Percentiles rank a stretch among this genome's conserved stretches.
Conservation (phyloP, 2,329 filamentous ascomycete genomes). For the Fonsecaea monophora region DNA sequence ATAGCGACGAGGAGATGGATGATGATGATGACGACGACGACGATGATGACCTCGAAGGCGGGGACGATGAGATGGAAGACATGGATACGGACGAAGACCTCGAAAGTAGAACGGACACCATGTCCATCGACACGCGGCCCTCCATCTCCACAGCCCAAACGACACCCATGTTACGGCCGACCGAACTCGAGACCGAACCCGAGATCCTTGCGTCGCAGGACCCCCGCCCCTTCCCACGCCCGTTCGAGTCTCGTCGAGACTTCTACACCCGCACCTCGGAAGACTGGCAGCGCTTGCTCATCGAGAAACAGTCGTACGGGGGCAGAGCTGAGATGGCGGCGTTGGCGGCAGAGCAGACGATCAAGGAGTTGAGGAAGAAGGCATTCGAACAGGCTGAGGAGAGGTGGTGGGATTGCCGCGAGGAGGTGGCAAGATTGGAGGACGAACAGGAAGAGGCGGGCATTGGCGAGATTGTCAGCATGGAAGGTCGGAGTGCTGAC, state of each 20-base stretch:
- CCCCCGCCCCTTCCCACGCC: conserved; percentile 74
- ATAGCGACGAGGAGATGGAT: conserved; percentile 60
- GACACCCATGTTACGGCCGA: conserved; percentile 46
- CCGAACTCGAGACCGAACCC: conserved; percentile 43
- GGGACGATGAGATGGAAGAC: conserved; percentile 51
- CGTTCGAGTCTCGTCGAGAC: conserved; percentile 88
- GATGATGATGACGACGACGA: conserved; percentile 51
- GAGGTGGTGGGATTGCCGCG: conserved; percentile 98
- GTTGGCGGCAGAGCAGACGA: conserved; percentile 59
- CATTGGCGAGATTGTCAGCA: conserved; percentile 90
- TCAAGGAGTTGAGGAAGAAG: conserved; percentile 92
- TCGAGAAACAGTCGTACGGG: conserved; percentile 68
- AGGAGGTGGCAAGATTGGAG: conserved; percentile 89
- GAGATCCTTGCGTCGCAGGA: conserved; percentile 65
- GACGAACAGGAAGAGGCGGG: conserved; percentile 96
- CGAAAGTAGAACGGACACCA: conserved; percentile 47
- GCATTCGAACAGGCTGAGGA: conserved; percentile 92
- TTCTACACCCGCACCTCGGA: conserved; percentile 89
- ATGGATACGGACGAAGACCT: conserved; percentile 55
- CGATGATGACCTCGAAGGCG: conserved; percentile 35
- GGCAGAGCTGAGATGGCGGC: conserved; percentile 63
- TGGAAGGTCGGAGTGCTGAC: conserved; percentile 70
- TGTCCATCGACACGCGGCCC: conserved; percentile 45
- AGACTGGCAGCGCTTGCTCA: conserved; percentile 87
- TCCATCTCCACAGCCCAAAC: conserved; percentile 47